Evolutionary conservation across 108 stramenopile species (phyloP), one percentile per base, ranked within the genome.

Genomic region (Stephanodiscus minutulus): DNA sequence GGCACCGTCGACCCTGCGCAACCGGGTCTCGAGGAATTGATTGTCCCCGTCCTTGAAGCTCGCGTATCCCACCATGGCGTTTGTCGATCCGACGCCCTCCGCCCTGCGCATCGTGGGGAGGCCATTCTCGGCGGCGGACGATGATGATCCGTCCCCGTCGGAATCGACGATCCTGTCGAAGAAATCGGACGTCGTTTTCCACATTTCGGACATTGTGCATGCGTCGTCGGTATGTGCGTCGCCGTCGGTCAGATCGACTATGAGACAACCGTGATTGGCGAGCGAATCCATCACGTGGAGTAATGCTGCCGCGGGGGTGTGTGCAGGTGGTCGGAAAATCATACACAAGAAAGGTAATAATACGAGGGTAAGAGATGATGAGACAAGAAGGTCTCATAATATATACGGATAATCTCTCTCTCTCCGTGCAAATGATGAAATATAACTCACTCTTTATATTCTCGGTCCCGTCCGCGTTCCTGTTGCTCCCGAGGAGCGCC

Each of bases 261-360:
- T 73, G 36, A 94, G 57, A 15, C 87, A 87, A 18, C 91, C 90
- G 60, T 94, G 93, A 46, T 88, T 73, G 21, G 89, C 89, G 15
- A 94, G 64, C 21, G 91, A 83, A 85, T 94, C 87, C 93, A 94
- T 94, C 10, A 94, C 93, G 75, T 94, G 93, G 70, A 88, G 67
- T 47, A 88, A 37, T 10, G 86, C 82, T 79, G 44, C 36, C n/a
- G n/a, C n/a, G n/a, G n/a, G 20, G 13, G 1, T 55, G 13, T 0
- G 12, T 53, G 4, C 15, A 5, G 20, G 28, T 29, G 13, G 1
- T 56, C 18, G 33, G 35, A 6, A 35, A 5, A 35, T 35, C 3
- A 35, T 35, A 6, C 5, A 3, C 3, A 49, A 7, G 20, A 4
- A 49, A 49, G 48, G 7, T 3, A 49, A 49, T 7, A 49, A 49